phyloP scores from a whole-genome alignment of 129 eudicot species.

The Chrysanthemum seticuspe region DNA sequence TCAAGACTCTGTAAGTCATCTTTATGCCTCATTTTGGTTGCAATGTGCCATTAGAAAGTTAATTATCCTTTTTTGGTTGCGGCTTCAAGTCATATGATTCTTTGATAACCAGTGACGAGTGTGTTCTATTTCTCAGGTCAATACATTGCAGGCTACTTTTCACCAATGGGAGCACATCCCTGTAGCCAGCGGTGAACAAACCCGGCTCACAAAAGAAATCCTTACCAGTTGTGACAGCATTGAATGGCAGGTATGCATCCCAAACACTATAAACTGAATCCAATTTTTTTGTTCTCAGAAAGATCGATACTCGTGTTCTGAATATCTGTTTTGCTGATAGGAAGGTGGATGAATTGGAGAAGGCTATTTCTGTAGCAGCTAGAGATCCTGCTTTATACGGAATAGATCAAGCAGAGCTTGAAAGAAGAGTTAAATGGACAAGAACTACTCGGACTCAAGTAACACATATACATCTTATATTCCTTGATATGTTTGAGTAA shows the following conservation, averaged over 20 bases:
- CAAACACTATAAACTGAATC: too few species aligned
- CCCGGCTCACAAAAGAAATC: slow-evolving; percentile 52
- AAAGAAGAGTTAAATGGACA: slow-evolving; percentile 79
- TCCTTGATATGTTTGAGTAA: too few species aligned
- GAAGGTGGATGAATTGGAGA: slow-evolving; percentile 84
- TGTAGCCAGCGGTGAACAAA: slow-evolving; percentile 40
- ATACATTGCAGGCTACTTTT: slow-evolving; percentile 66
- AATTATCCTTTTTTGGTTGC: slow-evolving; percentile 12
- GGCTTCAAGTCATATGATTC: too few species aligned
- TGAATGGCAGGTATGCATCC: slow-evolving; percentile 81
- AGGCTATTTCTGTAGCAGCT: slow-evolving; percentile 62
- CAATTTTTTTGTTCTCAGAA: too few species aligned
- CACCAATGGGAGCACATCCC: slow-evolving; percentile 68
- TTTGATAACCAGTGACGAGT: too few species aligned
- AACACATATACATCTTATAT: background rate
- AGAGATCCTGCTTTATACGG: slow-evolving; percentile 70
- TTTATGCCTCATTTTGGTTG: background rate
- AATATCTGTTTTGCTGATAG: slow-evolving; percentile 50
- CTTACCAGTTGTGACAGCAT: slow-evolving; percentile 73
- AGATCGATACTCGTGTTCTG: background rate
- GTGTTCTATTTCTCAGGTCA: slow-evolving; percentile 43
- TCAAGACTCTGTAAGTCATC: slow-evolving; percentile 71
- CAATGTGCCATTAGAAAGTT: background rate
- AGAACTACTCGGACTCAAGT: slow-evolving; percentile 63
- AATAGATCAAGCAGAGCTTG: slow-evolving; percentile 56